phyloP scores from a whole-genome alignment of 75 land plant genomes.

The Ceratopteris richardii region DNA sequence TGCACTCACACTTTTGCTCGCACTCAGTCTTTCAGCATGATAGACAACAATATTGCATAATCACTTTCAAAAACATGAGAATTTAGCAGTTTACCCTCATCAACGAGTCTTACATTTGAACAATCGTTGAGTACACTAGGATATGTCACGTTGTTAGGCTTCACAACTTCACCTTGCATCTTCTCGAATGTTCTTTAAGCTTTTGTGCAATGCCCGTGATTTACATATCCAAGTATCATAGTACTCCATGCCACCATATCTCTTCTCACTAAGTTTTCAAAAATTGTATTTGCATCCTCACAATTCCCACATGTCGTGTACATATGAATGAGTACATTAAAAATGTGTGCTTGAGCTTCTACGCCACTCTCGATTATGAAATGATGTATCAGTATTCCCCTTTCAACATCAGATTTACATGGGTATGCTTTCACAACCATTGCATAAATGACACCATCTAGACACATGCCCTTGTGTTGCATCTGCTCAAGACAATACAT shows the following conservation, averaged over 20 bases:
- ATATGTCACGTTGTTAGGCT: slow-evolving; percentile 22
- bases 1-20: too few species aligned
- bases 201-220: neutral
- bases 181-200: slow-evolving; percentile 13
- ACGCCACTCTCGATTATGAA: slow-evolving; percentile 6
- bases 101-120: slow-evolving; percentile 10
- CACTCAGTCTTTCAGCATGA: too few species aligned
- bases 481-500: slow-evolving; percentile 24
- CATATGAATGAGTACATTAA: slow-evolving; percentile 25
- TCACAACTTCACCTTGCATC: slow-evolving; percentile 17
- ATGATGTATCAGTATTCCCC: slow-evolving; percentile 12
- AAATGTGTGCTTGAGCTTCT: slow-evolving; percentile 15
- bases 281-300: slow-evolving; percentile 24
- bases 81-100: slow-evolving; percentile 26
- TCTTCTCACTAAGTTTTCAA: slow-evolving; percentile 11
- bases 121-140: slow-evolving; percentile 15
- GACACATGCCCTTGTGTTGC: slow-evolving; percentile 15
- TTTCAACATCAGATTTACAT: slow-evolving; percentile 2
- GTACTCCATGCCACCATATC: neutral
- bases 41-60: neutral
- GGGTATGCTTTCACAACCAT: slow-evolving; percentile 26
- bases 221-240: slow-evolving; percentile 3
- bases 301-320: slow-evolving; percentile 24
- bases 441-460: slow-evolving; percentile 20
- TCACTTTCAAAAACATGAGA: slow-evolving; percentile 21